Conservation (phyloP, 352 stramenopile genomes). For the Phytophthora citrophthora region DNA sequence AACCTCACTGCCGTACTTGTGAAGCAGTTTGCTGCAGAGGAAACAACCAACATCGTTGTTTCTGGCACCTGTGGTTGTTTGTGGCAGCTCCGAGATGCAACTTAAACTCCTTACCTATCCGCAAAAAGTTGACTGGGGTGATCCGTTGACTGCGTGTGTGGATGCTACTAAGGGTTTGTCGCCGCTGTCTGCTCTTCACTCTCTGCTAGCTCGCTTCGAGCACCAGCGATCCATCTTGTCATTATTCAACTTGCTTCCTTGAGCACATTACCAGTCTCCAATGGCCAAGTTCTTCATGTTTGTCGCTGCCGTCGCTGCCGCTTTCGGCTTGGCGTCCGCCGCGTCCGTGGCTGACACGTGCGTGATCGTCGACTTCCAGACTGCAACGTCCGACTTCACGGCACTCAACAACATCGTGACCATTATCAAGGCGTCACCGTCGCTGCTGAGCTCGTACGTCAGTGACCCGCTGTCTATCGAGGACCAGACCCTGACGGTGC, state of each 20-base stretch:
- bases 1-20: too few relatives aligned
- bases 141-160: slow-evolving; percentile 18
- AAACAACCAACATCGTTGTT: not conserved
- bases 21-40: too few relatives aligned
- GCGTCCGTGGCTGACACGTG: slow-evolving; percentile 42
- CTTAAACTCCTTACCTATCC: slow-evolving; percentile 24
- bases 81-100: slow-evolving; percentile 17
- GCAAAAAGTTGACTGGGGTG: slow-evolving; percentile 16
- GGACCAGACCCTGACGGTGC: slow-evolving; percentile 47
- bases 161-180: slow-evolving; percentile 6
- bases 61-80: slow-evolving; percentile 20
- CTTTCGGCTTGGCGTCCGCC: slow-evolving; percentile 19
- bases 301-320: slow-evolving; percentile 7
- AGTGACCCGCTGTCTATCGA: slow-evolving; percentile 46
- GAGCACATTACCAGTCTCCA: slow-evolving; percentile 25
- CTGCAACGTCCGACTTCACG: slow-evolving; percentile 48
- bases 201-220: not conserved
- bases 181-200: slow-evolving; percentile 17
- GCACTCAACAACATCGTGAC: slow-evolving; percentile 57
- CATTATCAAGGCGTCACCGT: slow-evolving; percentile 44
- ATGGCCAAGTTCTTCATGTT: slow-evolving; percentile 35
- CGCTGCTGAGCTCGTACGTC: slow-evolving; percentile 41
- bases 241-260: slow-evolving; percentile 37
- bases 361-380: slow-evolving; percentile 48
- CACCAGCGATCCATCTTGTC: slow-evolving; percentile 9